These are phyloP conservation scores for Kondoa malvinella DNA, from an alignment of 768 basidiomycete genomes.

Conservation along the genomic window DNA sequence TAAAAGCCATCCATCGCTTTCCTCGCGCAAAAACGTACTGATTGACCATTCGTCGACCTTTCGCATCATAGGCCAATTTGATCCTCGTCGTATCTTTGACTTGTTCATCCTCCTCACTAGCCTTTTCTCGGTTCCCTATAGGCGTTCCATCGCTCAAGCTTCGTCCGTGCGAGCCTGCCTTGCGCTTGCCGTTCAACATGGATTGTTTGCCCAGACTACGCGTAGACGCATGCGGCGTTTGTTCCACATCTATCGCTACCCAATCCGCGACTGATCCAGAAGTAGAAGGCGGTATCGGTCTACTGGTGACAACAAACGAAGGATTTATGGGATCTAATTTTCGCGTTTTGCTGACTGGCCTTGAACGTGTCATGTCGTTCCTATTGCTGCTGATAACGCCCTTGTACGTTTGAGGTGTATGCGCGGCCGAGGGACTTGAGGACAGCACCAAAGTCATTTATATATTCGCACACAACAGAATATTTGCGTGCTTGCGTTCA, in stretches of 20 bases:
- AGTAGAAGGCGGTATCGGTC: background rate
- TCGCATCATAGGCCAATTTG: constrained; percentile 17
- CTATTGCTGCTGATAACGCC: background rate
- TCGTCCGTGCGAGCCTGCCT: background rate
- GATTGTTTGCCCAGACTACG: background rate
- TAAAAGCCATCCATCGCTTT: background rate
- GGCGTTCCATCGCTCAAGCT: background rate
- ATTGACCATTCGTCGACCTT: constrained; percentile 43
- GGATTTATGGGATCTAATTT: background rate
- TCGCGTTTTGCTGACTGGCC: background rate
- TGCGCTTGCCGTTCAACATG: background rate
- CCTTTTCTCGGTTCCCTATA: background rate
- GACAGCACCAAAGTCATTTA: background rate
- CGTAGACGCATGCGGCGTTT: background rate
- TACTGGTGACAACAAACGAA: background rate
- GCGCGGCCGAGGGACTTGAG: background rate
- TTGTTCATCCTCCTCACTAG: background rate
- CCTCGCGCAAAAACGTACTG: constrained; percentile 45
- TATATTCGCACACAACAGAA: too few relatives aligned
- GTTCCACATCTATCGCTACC: background rate
- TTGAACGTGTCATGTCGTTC: background rate
- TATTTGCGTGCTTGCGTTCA: too few relatives aligned
- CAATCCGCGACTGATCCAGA: background rate
- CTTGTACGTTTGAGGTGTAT: too few relatives aligned
- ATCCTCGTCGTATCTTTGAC: constrained; percentile 16